Evolutionary conservation across 306 rosid genomes (phyloP).

Genomic region (Cicer yamashitae): DNA sequence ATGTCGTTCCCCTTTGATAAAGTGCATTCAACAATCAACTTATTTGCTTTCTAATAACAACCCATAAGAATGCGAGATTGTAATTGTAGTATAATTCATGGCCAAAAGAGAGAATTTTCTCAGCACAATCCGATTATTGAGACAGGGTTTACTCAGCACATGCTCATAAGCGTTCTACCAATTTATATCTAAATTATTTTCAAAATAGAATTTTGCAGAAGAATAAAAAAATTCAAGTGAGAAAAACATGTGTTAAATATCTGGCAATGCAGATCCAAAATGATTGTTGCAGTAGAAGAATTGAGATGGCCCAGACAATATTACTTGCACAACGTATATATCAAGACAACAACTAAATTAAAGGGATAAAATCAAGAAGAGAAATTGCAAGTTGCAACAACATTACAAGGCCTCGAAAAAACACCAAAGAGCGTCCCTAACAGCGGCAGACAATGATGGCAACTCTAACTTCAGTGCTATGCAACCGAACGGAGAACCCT

Average conservation of each 20-base stretch:
- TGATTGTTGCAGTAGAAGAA: conserved; percentile 10
- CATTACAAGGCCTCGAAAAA: conserved; percentile 31
- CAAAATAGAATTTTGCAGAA: not conserved
- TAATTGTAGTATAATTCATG: not conserved
- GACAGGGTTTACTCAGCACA: not conserved
- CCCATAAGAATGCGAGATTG: not conserved
- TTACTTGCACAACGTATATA: not conserved
- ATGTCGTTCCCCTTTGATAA: not conserved
- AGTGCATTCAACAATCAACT: not conserved
- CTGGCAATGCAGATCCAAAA: conserved; percentile 23
- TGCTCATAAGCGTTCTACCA: not conserved
- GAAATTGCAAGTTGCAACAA: conserved; percentile 28
- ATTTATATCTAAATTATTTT: conserved; percentile 3
- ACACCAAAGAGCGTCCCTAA: not conserved
- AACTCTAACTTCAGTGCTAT: conserved; percentile 35
- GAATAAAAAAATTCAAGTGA: not conserved
- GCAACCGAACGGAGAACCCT: conserved; percentile 2
- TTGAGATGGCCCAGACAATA: conserved; percentile 11
- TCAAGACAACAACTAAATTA: conserved; percentile 6
- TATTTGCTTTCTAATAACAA: not conserved
- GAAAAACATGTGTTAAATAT: conserved; percentile 8
- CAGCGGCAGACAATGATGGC: conserved; percentile 1
- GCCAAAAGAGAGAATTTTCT: not conserved
- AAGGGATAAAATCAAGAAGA: not conserved
- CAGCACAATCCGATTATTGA: not conserved